These are phyloP conservation scores for Auricularia cornea DNA, from an alignment of 768 basidiomycete genomes.

Conservation along the genomic window DNA sequence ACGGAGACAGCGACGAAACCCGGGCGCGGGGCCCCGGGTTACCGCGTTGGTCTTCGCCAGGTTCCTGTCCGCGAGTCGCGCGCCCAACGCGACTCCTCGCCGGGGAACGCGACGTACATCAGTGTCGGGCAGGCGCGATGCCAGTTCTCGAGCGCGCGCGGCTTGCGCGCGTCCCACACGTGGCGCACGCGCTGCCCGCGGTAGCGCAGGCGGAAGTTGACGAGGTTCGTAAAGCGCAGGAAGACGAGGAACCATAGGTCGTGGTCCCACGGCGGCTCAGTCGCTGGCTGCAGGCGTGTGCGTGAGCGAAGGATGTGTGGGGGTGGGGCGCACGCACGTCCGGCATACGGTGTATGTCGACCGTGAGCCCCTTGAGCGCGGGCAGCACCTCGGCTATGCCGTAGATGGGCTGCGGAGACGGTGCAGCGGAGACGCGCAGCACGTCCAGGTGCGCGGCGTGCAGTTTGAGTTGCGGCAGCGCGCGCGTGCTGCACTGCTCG, in stretches of 20 bases:
- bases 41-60: background rate
- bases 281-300: background rate
- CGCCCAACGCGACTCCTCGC: background rate
- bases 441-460: background rate
- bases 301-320: background rate
- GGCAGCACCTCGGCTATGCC: background rate
- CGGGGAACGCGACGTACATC: background rate
- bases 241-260: background rate
- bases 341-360: background rate
- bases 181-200: background rate
- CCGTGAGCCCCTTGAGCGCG: background rate
- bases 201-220: background rate
- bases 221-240: background rate
- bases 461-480: background rate
- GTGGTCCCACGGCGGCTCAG: background rate
- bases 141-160: background rate
- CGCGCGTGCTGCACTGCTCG: background rate
- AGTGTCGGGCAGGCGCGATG: background rate
- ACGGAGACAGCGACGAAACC: too few relatives aligned
- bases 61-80: background rate
- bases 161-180: background rate
- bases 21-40: too few relatives aligned
- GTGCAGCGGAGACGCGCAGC: background rate
- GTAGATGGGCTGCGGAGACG: background rate
- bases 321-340: background rate